phyloP scores from a whole-genome alignment of 2,329 filamentous ascomycete species.

The Ophiostoma perfectum region DNA sequence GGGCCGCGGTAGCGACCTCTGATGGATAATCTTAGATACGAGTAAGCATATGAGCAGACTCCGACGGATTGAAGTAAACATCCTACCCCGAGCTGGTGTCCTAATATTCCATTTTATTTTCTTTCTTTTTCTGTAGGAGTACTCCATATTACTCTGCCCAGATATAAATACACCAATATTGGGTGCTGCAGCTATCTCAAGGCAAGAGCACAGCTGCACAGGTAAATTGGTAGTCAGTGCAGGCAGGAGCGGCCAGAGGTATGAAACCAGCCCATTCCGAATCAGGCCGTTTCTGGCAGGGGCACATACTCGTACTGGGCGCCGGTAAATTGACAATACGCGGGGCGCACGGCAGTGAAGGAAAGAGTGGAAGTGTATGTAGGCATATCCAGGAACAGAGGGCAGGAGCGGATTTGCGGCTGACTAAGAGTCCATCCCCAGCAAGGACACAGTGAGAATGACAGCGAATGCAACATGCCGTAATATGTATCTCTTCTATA shows the following conservation, averaged over 20 bases:
- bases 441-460: too few relatives aligned
- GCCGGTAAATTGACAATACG: not conserved
- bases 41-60: not conserved
- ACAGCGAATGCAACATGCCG: not conserved
- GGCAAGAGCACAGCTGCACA: too few relatives aligned
- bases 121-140: too few relatives aligned
- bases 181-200: too few relatives aligned
- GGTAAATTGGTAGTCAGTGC: not conserved
- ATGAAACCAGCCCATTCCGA: not conserved
- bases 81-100: too few relatives aligned
- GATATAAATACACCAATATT: too few relatives aligned
- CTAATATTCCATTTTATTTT: too few relatives aligned
- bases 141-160: too few relatives aligned
- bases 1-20: not conserved
- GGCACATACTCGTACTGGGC: not conserved
- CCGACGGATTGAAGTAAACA: too few relatives aligned
- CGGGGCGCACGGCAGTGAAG: not conserved
- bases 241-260: not conserved
- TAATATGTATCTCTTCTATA: too few relatives aligned
- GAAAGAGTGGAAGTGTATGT: not conserved
- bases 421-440: not conserved
- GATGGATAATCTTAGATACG: not conserved
- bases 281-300: not conserved
- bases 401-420: not conserved
- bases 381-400: too few relatives aligned